Evolutionary conservation across 495 filamentous ascomycete genomes (phyloP), one percentile per base, ranked within the genome.

Genomic region (Delitschia confertaspora): DNA sequence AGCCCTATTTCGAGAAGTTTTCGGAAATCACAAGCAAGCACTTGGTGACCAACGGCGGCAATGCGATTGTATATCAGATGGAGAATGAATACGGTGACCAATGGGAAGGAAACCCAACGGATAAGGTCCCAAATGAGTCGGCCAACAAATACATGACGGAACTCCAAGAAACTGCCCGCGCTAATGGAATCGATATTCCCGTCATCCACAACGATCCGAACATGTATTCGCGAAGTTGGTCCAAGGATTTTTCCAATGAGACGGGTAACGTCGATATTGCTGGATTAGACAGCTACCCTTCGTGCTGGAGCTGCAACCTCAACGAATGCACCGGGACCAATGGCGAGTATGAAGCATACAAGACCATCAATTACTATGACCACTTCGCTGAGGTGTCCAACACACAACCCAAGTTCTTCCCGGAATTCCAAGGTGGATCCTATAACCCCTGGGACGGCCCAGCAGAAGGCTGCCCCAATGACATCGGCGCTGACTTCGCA

Each of bases 21-120:
- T 66, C 71, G 0, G 47, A 70, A 43, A 65, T 73, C 1, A 68
- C 73, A 4, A 69, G 65, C 37, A 53, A 63, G 13, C 67, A 78
- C 42, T 69, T 74, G 35, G 66, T 80, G 17, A 74, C 72, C 1
- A 66, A 76, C 42, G 76, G 75, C 4, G 68, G 74, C 6, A 74
- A 73, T 41, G 62, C 71, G 3, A 58, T 79, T 13, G 47, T 68
- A 22, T 75, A 71, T 53, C 76, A 80, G 45, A 70, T 77, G 32
- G 76, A 80, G 49, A 79, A 80, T 47, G 76, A 80, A 48, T 73
- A 75, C 33, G 70, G 72, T 4, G 51, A 70, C n/a, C 74, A 79
- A 46, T 78, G 75, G 70, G 51, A 60, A 10, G 61, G 63, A 18
- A 57, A 60, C 39, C 57, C 65, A 0, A 46, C 35, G 13, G 47